These are phyloP conservation scores for Myrmaecium sp. DNA, from an alignment of 2,329 filamentous ascomycete genomes.

Conservation along the genomic window DNA sequence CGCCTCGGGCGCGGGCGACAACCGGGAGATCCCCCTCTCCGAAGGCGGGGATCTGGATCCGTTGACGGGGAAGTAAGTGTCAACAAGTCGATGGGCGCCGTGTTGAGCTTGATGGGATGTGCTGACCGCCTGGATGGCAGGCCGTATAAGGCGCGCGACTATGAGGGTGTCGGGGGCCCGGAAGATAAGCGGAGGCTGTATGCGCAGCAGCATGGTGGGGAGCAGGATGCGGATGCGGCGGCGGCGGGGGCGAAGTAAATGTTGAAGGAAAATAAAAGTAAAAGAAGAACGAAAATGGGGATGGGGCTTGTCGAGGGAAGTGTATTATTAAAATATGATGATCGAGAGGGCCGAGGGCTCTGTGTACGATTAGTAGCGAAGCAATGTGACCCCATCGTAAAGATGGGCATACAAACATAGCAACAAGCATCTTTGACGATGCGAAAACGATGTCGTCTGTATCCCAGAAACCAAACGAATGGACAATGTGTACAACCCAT, in stretches of 20 bases:
- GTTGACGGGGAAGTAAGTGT: constrained; percentile 21
- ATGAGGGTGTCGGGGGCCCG: constrained; percentile 31
- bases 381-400: no score
- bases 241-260: not conserved
- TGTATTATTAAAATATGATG: constrained; percentile 2
- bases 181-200: constrained; percentile 25
- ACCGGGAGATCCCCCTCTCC: constrained; percentile 28
- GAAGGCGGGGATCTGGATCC: constrained; percentile 29
- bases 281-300: not conserved
- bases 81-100: not conserved
- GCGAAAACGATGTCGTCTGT: no score
- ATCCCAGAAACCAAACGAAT: no score
- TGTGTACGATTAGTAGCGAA: no score
- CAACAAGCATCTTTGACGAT: no score
- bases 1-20: constrained; percentile 27
- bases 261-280: not conserved
- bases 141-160: constrained; percentile 30
- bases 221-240: no score
- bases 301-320: not conserved
- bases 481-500: no score
- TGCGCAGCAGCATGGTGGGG: constrained; percentile 21
- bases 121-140: constrained; percentile 7
- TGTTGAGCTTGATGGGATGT: not conserved
- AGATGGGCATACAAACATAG: no score
- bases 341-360: no score